Evolutionary conservation across 2,329 filamentous ascomycete genomes (phyloP).

Genomic region (Magnaporthales sp.): DNA sequence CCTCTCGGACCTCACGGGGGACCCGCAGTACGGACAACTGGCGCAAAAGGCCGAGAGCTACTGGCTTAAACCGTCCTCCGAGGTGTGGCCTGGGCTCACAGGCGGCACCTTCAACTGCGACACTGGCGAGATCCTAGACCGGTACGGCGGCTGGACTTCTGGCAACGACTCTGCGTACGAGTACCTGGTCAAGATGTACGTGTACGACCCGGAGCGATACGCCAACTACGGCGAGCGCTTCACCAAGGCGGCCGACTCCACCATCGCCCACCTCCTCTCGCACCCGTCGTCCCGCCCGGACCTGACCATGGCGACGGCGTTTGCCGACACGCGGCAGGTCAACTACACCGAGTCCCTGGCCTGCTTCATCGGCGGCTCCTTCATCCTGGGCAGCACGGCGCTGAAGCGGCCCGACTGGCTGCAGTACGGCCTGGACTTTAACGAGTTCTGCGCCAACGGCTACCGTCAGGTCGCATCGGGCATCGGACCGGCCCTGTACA

Average conservation of each 20-base stretch:
- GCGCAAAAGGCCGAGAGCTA: slow-evolving; percentile 59
- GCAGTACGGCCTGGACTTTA: slow-evolving; percentile 46
- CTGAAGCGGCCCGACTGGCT: slow-evolving; percentile 41
- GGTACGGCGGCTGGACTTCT: slow-evolving; percentile 12
- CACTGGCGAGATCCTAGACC: neutral
- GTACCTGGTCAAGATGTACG: slow-evolving; percentile 72
- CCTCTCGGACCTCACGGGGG: slow-evolving; percentile 62
- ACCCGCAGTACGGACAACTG: slow-evolving; percentile 67
- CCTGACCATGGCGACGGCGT: slow-evolving; percentile 38
- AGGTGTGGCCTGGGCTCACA: slow-evolving; percentile 13
- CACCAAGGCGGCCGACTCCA: slow-evolving; percentile 66
- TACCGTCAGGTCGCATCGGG: slow-evolving; percentile 49
- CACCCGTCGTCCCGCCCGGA: slow-evolving; percentile 35
- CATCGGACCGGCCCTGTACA: slow-evolving; percentile 41
- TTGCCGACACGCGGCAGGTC: slow-evolving; percentile 44
- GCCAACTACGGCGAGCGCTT: slow-evolving; percentile 61
- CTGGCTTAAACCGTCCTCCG: slow-evolving; percentile 44
- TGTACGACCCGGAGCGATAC: slow-evolving; percentile 64
- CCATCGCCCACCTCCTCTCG: slow-evolving; percentile 61
- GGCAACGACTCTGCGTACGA: slow-evolving; percentile 35
- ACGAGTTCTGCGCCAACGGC: slow-evolving; percentile 53
- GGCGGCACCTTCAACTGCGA: slow-evolving; percentile 18
- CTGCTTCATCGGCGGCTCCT: slow-evolving; percentile 65
- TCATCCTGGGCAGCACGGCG: slow-evolving; percentile 56
- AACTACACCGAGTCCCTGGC: slow-evolving; percentile 45